Conservation (phyloP, 164 flowering plant genomes). For the Umbellularia californica region DNA sequence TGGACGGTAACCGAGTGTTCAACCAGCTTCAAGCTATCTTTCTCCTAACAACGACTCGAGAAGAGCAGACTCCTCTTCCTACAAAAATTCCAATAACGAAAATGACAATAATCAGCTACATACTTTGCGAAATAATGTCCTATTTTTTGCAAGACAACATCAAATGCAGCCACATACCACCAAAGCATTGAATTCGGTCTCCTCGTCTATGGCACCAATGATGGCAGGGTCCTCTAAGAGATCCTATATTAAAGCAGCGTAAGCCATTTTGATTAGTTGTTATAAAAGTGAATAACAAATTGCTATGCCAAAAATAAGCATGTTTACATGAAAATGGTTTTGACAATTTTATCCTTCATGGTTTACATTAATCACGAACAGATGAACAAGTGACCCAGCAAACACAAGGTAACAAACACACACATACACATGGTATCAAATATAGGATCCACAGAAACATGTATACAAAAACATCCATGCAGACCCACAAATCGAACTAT, state of each 20-base stretch:
- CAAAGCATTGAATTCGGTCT: conserved; percentile 92
- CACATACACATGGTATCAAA: too few relatives aligned
- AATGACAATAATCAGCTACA: background rate
- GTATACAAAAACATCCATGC: too few relatives aligned
- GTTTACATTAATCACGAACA: too few relatives aligned
- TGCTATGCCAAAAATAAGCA: background rate
- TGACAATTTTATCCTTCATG: too few relatives aligned
- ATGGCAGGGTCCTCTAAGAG: conserved; percentile 81
- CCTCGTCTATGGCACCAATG: conserved; percentile 83
- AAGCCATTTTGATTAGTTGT: background rate
- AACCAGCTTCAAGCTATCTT: conserved; percentile 22
- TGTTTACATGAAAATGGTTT: background rate
- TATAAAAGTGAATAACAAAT: background rate
- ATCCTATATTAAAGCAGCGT: conserved; percentile 38
- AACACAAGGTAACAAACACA: too few relatives aligned
- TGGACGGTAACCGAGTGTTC: background rate
- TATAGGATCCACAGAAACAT: too few relatives aligned
- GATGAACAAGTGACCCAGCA: too few relatives aligned
- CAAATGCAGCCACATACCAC: conserved; percentile 50
- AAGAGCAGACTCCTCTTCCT: conserved; percentile 95
- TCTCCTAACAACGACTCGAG: conserved; percentile 66
- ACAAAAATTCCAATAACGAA: conserved; percentile 13
- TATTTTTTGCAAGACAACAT: background rate
- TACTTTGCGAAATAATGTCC: background rate
- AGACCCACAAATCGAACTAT: too few relatives aligned